Conservation (phyloP, 805 yeast genomes). For the Candida ipomoeae region DNA sequence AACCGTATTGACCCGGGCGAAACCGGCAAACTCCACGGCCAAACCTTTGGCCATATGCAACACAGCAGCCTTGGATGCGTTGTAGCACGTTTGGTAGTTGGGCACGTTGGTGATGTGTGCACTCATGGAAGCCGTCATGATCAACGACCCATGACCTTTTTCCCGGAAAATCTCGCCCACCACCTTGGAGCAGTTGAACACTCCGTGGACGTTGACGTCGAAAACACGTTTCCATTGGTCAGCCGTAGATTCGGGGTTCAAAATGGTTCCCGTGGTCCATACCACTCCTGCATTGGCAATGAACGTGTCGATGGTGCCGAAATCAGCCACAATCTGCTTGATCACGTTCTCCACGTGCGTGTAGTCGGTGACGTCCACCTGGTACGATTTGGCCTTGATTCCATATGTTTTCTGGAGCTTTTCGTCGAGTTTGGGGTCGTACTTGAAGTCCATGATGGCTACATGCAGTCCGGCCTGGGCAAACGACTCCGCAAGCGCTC, state of each 20-base stretch:
- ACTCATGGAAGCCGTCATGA: slow-evolving; percentile 86
- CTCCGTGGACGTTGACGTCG: slow-evolving; percentile 39
- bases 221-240: slow-evolving; percentile 69
- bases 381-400: slow-evolving; percentile 60
- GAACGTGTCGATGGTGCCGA: slow-evolving; percentile 76
- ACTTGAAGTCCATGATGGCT: slow-evolving; percentile 39
- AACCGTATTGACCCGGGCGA: slow-evolving; percentile 20
- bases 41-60: slow-evolving; percentile 21
- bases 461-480: slow-evolving; percentile 62
- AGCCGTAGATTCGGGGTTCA: slow-evolving; percentile 43
- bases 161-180: slow-evolving; percentile 69
- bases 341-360: slow-evolving; percentile 48
- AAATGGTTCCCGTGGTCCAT: slow-evolving; percentile 42
- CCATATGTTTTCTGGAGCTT: slow-evolving; percentile 45
- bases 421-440: slow-evolving; percentile 25
- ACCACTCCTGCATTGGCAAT: slow-evolving; percentile 84
- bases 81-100: slow-evolving; percentile 66
- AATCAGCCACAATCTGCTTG: slow-evolving; percentile 54
- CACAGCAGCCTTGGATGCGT: slow-evolving; percentile 21
- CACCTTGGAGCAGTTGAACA: slow-evolving; percentile 55
- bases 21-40: slow-evolving; percentile 22
- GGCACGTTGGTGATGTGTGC: slow-evolving; percentile 86
- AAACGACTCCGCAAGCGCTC: slow-evolving; percentile 29
- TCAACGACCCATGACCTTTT: slow-evolving; percentile 73
- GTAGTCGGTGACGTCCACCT: slow-evolving; percentile 51